Evolutionary conservation across 805 yeast genomes (phyloP).

Genomic region (Lipomyces japonicus): DNA sequence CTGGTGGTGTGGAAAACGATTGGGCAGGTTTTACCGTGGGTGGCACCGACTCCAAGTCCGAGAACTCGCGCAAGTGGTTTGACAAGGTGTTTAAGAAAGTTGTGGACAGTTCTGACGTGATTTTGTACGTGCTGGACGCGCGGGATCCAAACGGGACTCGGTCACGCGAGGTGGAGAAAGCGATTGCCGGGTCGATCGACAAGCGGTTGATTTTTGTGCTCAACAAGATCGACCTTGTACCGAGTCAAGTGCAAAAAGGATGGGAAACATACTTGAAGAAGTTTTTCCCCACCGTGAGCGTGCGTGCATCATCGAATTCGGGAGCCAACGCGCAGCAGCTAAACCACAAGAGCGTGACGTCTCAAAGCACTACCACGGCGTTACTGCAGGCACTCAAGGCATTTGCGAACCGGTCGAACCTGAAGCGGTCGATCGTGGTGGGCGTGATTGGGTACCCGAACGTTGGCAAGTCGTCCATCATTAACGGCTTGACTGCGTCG

Average conservation of each 20-base stretch:
- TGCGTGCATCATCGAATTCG: conserved; percentile 62
- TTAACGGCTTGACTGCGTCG: conserved; percentile 78
- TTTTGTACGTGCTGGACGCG: conserved; percentile 91
- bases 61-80: conserved; percentile 62
- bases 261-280: conserved; percentile 79
- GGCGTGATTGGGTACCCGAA: conserved; percentile 98
- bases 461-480: conserved; percentile 86
- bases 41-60: conserved; percentile 22
- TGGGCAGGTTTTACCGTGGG: conserved; percentile 33
- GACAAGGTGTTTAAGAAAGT: conserved; percentile 92
- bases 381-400: conserved; percentile 78
- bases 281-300: conserved; percentile 87
- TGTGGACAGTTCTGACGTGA: conserved; percentile 86
- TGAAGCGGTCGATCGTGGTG: conserved; percentile 84
- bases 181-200: conserved; percentile 59
- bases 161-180: conserved; percentile 85
- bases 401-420: conserved; percentile 75
- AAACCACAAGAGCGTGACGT: conserved; percentile 66
- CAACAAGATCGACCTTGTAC: conserved; percentile 91
- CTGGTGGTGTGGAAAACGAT: conserved; percentile 42
- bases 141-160: conserved; percentile 96
- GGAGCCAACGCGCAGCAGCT: conserved; percentile 66
- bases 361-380: conserved; percentile 65
- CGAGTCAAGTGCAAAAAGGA: conserved; percentile 72
- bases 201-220: conserved; percentile 81